Evolutionary conservation across 148 eudicot genomes (phyloP).

Genomic region (Agrostemma githago): DNA sequence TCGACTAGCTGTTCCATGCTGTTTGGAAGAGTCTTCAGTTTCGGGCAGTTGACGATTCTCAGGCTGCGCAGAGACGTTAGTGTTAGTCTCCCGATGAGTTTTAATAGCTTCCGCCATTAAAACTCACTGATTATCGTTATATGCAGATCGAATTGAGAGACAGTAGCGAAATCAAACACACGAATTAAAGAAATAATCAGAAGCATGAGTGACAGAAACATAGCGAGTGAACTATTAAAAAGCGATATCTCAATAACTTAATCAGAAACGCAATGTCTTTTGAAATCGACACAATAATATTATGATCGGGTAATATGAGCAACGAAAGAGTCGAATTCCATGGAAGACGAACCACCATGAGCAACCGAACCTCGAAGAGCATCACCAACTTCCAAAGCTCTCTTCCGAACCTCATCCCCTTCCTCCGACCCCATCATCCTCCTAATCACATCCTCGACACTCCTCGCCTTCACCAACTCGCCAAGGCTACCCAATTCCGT

Average conservation of each 20-base stretch:
- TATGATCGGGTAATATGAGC: constrained; percentile 46
- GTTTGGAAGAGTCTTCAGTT: constrained; percentile 28
- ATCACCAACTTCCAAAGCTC: constrained; percentile 34
- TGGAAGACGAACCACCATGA: constrained; percentile 42
- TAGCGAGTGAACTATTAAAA: too few relatives aligned
- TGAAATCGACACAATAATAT: too few relatives aligned
- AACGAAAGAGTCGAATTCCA: constrained; percentile 49
- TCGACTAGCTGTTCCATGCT: constrained; percentile 23
- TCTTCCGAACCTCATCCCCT: constrained; percentile 43
- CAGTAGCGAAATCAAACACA: too few relatives aligned
- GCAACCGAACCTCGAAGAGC: constrained; percentile 29
- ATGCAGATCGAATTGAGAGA: too few relatives aligned
- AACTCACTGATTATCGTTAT: not conserved
- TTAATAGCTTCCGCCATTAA: constrained; percentile 10
- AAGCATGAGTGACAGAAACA: too few relatives aligned
- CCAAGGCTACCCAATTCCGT: constrained; percentile 31
- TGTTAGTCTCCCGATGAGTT: constrained; percentile 16
- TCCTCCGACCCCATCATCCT: constrained; percentile 38
- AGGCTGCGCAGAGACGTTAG: constrained; percentile 28
- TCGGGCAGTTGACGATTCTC: constrained; percentile 33
- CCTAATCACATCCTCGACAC: constrained; percentile 31
- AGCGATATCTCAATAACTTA: too few relatives aligned
- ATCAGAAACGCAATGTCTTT: too few relatives aligned
- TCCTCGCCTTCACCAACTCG: constrained; percentile 27
- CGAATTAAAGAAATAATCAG: too few relatives aligned